These are phyloP conservation scores for Acephala macrosclerotiorum DNA, from an alignment of 2,329 filamentous ascomycete genomes.

Conservation along the genomic window DNA sequence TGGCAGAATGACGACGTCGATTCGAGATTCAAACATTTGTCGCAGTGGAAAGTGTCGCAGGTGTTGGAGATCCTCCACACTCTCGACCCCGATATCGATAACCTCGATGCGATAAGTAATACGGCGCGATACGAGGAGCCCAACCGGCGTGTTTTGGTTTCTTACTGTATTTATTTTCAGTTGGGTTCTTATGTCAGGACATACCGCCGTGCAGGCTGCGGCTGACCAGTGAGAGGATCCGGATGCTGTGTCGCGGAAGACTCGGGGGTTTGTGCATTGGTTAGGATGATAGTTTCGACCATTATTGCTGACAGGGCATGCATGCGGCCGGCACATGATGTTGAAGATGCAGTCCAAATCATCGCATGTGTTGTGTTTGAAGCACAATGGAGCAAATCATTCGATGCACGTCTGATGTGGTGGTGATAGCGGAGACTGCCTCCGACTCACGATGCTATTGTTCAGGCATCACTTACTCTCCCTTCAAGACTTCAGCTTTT, in stretches of 20 bases:
- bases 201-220: neutral
- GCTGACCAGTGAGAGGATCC: constrained; percentile 1
- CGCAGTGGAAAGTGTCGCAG: neutral
- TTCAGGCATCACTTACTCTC: too few relatives aligned
- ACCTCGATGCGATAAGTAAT: neutral
- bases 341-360: constrained; percentile 12
- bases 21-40: constrained; percentile 15
- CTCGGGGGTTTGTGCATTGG: constrained; percentile 1
- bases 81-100: neutral
- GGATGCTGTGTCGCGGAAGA: constrained; percentile 3
- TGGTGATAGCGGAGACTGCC: neutral
- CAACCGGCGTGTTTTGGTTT: neutral
- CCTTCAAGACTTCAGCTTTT: too few relatives aligned
- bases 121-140: constrained; percentile 1
- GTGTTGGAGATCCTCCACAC: constrained; percentile 1
- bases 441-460: too few relatives aligned
- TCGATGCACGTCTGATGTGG: constrained; percentile 9
- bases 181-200: constrained; percentile 3
- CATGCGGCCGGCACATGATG: constrained; percentile 13
- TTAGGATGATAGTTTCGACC: neutral
- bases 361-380: constrained; percentile 9
- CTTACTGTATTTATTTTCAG: constrained; percentile 6
- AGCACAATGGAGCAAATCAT: constrained; percentile 5
- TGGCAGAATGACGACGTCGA: constrained; percentile 8
- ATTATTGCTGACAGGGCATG: constrained; percentile 7